Percentiles rank a stretch among this genome's conserved stretches.
These are phyloP conservation scores for Chlorella sp. DNA, from an alignment of 139 green algal species.

Conservation along the genomic window DNA sequence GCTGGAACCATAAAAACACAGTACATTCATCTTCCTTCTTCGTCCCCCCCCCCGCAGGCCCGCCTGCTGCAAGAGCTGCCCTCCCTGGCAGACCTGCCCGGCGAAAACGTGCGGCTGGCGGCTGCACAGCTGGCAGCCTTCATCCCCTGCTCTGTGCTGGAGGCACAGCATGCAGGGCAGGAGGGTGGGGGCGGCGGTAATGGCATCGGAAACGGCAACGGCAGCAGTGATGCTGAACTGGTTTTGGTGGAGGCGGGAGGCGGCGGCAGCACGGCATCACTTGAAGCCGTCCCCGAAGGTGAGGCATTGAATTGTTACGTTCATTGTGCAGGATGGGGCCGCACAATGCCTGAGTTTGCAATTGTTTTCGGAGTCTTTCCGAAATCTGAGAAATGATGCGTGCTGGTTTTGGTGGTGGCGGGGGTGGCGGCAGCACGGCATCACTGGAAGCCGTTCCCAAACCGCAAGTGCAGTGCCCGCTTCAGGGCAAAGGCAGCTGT, in stretches of 20 bases:
- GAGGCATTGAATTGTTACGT: neutral
- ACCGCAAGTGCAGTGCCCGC: too few species aligned
- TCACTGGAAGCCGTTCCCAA: too few species aligned
- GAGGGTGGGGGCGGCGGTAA: neutral
- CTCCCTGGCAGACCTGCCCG: neutral
- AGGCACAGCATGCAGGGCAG: neutral
- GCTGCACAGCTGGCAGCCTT: constrained; percentile 40
- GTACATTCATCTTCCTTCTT: too few species aligned
- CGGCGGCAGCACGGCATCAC: constrained; percentile 1
- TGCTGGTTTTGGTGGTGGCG: too few species aligned
- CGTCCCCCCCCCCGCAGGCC: constrained; percentile 27
- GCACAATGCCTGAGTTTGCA: too few species aligned
- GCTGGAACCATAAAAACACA: too few species aligned
- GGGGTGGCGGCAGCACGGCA: too few species aligned
- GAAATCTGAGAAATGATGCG: too few species aligned
- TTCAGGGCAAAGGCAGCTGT: too few species aligned
- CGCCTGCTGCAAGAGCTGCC: constrained; percentile 58
- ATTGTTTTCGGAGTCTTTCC: too few species aligned
- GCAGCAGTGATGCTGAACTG: constrained; percentile 12
- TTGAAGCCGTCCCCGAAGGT: constrained; percentile 8
- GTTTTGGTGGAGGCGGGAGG: constrained; percentile 1
- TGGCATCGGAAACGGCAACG: constrained; percentile 12
- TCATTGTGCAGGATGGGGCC: too few species aligned
- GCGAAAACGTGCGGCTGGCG: constrained; percentile 21
- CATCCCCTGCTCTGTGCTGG: constrained; percentile 42